A percentile compares a stretch with the other conserved stretches of the same genome.
phyloP scores from a whole-genome alignment of 805 yeast genomes.

The Torulaspora indica region DNA sequence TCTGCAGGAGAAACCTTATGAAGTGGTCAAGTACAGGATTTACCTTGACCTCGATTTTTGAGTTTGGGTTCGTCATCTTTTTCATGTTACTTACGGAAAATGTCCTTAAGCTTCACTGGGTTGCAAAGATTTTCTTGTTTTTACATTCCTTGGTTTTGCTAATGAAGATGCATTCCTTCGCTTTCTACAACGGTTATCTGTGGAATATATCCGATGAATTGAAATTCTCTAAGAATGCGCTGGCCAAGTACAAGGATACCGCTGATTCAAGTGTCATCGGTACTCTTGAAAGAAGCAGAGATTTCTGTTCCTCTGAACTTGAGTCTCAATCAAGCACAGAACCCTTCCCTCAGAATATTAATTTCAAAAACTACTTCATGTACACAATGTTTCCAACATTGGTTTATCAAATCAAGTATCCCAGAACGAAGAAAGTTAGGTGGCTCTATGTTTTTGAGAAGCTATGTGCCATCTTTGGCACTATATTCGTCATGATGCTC shows the following conservation, averaged over 20 bases:
- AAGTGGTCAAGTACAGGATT: slow-evolving; percentile 66
- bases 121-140: slow-evolving; percentile 77
- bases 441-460: slow-evolving; percentile 66
- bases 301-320: slow-evolving; percentile 71
- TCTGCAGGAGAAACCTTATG: slow-evolving; percentile 43
- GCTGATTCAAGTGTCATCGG: slow-evolving; percentile 29
- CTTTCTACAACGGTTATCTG: slow-evolving; percentile 85
- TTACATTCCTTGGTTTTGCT: slow-evolving; percentile 80
- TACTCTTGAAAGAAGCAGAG: slow-evolving; percentile 46
- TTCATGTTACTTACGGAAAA: slow-evolving; percentile 57
- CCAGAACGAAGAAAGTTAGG: slow-evolving; percentile 66
- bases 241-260: slow-evolving; percentile 40
- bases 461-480: slow-evolving; percentile 77
- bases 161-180: slow-evolving; percentile 95
- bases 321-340: slow-evolving; percentile 45
- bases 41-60: slow-evolving; percentile 54
- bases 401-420: slow-evolving; percentile 77
- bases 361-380: slow-evolving; percentile 58
- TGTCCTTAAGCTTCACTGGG: slow-evolving; percentile 65
- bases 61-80: slow-evolving; percentile 47
- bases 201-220: slow-evolving; percentile 61
- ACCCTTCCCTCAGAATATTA: slow-evolving; percentile 70
- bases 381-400: slow-evolving; percentile 87
- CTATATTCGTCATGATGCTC: slow-evolving; percentile 74
- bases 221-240: slow-evolving; percentile 42